phyloP scores from a whole-genome alignment of 805 yeast species.

The Yamadazyma akitaensis region DNA sequence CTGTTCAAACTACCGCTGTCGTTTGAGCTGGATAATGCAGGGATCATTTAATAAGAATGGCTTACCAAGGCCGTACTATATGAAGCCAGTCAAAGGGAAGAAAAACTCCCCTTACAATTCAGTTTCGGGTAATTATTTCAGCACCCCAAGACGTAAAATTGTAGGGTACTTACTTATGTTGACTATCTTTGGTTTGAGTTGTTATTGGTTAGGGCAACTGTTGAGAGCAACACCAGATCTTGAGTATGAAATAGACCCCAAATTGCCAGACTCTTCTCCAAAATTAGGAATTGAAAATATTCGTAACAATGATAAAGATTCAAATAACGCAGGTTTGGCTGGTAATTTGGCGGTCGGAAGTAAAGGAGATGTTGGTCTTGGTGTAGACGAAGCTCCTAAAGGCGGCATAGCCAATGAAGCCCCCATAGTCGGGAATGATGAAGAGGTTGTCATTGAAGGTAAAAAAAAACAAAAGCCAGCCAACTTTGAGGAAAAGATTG shows the following conservation, averaged over 20 bases:
- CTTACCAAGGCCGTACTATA: slow-evolving; percentile 44
- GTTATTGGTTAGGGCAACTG: slow-evolving; percentile 37
- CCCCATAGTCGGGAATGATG: slow-evolving; percentile 40
- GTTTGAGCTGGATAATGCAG: slow-evolving; percentile 27
- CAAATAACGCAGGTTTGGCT: slow-evolving; percentile 34
- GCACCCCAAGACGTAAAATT: slow-evolving; percentile 35
- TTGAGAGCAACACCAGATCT: slow-evolving; percentile 27
- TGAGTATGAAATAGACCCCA: slow-evolving; percentile 21
- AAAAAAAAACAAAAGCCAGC: slow-evolving; percentile 9
- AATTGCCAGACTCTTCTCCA: slow-evolving; percentile 4
- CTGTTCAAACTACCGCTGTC: not conserved
- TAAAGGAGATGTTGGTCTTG: slow-evolving; percentile 38
- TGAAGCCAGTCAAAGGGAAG: slow-evolving; percentile 37
- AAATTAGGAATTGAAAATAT: slow-evolving; percentile 16
- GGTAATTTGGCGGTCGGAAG: slow-evolving; percentile 36
- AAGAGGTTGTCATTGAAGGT: slow-evolving; percentile 19
- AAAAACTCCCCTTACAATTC: slow-evolving; percentile 34
- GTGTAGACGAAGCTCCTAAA: slow-evolving; percentile 43
- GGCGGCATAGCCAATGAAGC: slow-evolving; percentile 48
- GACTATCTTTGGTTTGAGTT: slow-evolving; percentile 30
- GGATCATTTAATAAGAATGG: slow-evolving; percentile 42
- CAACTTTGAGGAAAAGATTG: slow-evolving; percentile 2
- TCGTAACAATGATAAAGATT: slow-evolving; percentile 32
- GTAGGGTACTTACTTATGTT: slow-evolving; percentile 38
- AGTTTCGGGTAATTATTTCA: slow-evolving; percentile 30